phyloP scores from a whole-genome alignment of 495 filamentous ascomycete genomes.

The Penicillium parvum region DNA sequence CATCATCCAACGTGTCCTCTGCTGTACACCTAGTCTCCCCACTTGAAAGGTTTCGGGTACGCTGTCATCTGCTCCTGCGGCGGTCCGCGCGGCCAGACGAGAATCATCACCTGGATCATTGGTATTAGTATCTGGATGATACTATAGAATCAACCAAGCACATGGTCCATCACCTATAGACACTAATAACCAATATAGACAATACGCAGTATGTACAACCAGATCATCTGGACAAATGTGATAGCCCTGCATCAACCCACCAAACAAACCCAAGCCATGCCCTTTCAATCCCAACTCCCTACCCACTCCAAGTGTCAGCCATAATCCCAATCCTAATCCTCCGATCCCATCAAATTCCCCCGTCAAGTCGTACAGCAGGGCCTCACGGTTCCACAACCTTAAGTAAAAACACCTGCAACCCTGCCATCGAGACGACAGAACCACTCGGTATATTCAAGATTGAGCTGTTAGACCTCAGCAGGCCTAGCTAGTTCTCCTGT shows the following conservation, averaged over 20 bases:
- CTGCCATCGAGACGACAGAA: neutral
- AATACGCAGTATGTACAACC: too few relatives aligned
- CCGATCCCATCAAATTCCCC: constrained; percentile 18
- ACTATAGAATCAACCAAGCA: too few relatives aligned
- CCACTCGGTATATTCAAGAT: constrained; percentile 12
- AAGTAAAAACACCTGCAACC: neutral
- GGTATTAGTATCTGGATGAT: too few relatives aligned
- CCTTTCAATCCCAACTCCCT: constrained; percentile 19
- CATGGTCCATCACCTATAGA: too few relatives aligned
- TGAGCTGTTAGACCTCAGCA: neutral
- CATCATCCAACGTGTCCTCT: constrained; percentile 19
- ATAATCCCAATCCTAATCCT: constrained; percentile 24
- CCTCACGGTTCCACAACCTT: constrained; percentile 15
- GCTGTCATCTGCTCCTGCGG: constrained; percentile 15
- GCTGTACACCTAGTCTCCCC: constrained; percentile 1
- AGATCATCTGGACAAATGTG: constrained; percentile 12
- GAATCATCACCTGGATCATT: neutral
- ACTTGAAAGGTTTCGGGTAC: neutral
- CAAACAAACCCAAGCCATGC: neutral
- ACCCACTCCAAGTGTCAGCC: constrained; percentile 4
- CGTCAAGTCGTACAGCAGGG: constrained; percentile 11
- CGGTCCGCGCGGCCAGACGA: constrained; percentile 12
- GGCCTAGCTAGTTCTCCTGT: too few relatives aligned
- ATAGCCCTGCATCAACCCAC: neutral
- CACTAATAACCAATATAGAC: too few relatives aligned